These are phyloP conservation scores for Blepharisma japonicum DNA, from an alignment of 73 alveolate genomes.

Conservation along the genomic window DNA sequence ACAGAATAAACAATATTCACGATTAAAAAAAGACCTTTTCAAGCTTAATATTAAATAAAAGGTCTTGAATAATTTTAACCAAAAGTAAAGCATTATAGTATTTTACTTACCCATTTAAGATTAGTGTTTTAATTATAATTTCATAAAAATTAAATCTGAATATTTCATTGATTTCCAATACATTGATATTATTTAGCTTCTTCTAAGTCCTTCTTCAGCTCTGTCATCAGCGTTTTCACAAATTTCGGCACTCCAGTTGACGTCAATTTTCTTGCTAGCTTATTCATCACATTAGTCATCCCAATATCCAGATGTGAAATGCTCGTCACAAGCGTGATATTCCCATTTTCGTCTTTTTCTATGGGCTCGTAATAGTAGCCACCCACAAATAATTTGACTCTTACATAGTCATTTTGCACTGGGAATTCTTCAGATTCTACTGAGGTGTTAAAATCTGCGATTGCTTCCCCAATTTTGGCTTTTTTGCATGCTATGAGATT, in stretches of 20 bases:
- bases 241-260: neutral
- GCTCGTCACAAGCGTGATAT: neutral
- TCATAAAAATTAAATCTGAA: too few species aligned
- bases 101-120: too few species aligned
- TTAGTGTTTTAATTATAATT: too few species aligned
- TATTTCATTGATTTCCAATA: too few species aligned
- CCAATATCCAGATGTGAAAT: slow-evolving; percentile 4
- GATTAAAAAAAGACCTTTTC: too few species aligned
- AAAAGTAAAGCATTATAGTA: too few species aligned
- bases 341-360: neutral
- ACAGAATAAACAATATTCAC: too few species aligned
- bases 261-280: neutral
- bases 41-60: too few species aligned
- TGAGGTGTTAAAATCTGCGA: neutral
- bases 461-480: neutral
- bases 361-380: neutral
- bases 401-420: neutral
- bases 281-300: neutral
- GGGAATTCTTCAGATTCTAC: slow-evolving; percentile 1
- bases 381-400: neutral
- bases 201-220: neutral
- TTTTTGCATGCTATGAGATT: neutral
- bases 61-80: too few species aligned
- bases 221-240: neutral
- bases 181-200: too few species aligned